phyloP scores from a whole-genome alignment of 177 flowering plant genomes.

The Vitis hybrid region DNA sequence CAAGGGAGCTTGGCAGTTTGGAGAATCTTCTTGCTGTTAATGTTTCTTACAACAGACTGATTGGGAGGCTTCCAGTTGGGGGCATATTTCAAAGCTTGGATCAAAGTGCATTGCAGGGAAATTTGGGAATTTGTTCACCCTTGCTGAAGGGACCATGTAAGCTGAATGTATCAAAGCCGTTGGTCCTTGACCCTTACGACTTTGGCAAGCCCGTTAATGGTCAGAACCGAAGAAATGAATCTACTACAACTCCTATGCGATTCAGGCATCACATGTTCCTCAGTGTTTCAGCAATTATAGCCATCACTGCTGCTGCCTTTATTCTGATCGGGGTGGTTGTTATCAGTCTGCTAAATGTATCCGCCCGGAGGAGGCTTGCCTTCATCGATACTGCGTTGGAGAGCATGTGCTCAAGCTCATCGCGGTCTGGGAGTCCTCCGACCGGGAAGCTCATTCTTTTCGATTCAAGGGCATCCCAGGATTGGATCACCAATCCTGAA shows the following conservation, averaged over 20 bases:
- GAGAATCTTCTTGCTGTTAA: slow-evolving; percentile 78
- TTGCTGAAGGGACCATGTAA: slow-evolving; percentile 78
- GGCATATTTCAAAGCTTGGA: slow-evolving; percentile 70
- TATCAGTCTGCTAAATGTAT: slow-evolving; percentile 61
- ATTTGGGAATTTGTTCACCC: slow-evolving; percentile 88
- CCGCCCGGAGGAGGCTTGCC: slow-evolving; percentile 58
- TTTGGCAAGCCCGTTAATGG: slow-evolving; percentile 36
- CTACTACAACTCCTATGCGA: slow-evolving; percentile 17
- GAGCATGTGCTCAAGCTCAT: slow-evolving; percentile 76
- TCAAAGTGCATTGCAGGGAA: slow-evolving; percentile 70
- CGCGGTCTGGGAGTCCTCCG: slow-evolving; percentile 40
- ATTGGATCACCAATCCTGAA: slow-evolving; percentile 47
- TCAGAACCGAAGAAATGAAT: neutral
- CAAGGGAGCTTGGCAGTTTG: slow-evolving; percentile 58
- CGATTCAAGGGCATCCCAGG: slow-evolving; percentile 46
- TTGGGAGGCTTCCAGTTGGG: slow-evolving; percentile 72
- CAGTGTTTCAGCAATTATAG: slow-evolving; percentile 77
- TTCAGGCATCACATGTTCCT: slow-evolving; percentile 51
- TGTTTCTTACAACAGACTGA: slow-evolving; percentile 71
- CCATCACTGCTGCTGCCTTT: slow-evolving; percentile 69
- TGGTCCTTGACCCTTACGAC: slow-evolving; percentile 77
- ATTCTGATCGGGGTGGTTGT: slow-evolving; percentile 71
- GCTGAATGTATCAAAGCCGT: slow-evolving; percentile 81
- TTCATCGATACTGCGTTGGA: slow-evolving; percentile 70
- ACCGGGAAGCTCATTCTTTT: slow-evolving; percentile 73